Conservation (phyloP, 1,139 yeast species). For the Magnusiomyces suaveolens region DNA sequence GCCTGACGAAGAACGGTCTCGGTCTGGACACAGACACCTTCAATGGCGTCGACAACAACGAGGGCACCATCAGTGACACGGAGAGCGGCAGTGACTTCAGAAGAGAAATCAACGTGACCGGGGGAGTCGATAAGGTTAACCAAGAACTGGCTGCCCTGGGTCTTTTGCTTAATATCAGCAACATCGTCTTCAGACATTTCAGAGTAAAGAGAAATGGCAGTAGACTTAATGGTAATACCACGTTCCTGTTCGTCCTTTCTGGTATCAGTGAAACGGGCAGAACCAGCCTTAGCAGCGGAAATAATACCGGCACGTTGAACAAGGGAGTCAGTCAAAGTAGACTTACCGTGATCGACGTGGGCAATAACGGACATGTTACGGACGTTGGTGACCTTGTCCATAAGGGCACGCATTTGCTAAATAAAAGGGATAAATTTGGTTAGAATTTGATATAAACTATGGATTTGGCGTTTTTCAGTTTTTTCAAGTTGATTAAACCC, state of each 20-base stretch:
- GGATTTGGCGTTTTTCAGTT: too few species aligned
- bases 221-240: conserved; percentile 98
- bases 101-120: conserved; percentile 99
- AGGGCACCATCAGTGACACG: conserved; percentile 99
- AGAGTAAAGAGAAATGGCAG: conserved; percentile 94
- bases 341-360: conserved; percentile 99
- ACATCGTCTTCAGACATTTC: conserved; percentile 83
- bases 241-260: conserved; percentile 99
- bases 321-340: conserved; percentile 97
- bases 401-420: conserved; percentile 86
- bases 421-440: too few species aligned
- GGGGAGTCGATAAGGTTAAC: conserved; percentile 98
- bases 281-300: conserved; percentile 99
- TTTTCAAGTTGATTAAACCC: too few species aligned
- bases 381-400: conserved; percentile 99
- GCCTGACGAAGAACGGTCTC: conserved; percentile 99
- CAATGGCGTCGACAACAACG: conserved; percentile 98
- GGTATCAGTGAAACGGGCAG: conserved; percentile 99
- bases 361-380: conserved; percentile 99
- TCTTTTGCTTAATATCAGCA: conserved; percentile 92
- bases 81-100: conserved; percentile 99
- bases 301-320: conserved; percentile 99
- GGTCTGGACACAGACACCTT: conserved; percentile 99
- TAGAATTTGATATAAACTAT: too few species aligned
- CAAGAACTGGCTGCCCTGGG: conserved; percentile 89